A percentile compares a stretch with the other conserved stretches of the same genome.
phyloP scores from a whole-genome alignment of 1,139 yeast genomes.

The Meyerozyma elateridarum region DNA sequence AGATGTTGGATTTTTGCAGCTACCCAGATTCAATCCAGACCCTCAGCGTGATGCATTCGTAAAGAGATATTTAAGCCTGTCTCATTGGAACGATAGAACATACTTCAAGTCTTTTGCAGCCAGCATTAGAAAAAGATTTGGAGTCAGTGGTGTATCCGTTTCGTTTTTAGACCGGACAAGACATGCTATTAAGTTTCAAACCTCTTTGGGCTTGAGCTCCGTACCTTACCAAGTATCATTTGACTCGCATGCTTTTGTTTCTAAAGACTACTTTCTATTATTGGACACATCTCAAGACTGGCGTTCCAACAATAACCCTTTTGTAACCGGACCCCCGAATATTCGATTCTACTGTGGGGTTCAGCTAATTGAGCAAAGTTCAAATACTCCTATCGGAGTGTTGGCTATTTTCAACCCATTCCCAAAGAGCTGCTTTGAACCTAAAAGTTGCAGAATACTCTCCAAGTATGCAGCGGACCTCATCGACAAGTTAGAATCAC shows the following conservation, averaged over 20 bases:
- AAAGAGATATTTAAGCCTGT: conserved; percentile 31
- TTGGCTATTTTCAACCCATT: conserved; percentile 56
- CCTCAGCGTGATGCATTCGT: conserved; percentile 37
- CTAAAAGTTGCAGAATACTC: conserved; percentile 29
- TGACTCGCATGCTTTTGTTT: conserved; percentile 64
- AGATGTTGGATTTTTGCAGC: conserved; percentile 46
- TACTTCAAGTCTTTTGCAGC: conserved; percentile 36
- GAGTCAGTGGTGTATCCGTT: conserved; percentile 50
- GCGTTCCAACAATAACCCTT: conserved; percentile 58
- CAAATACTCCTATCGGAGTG: conserved; percentile 50
- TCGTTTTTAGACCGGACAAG: conserved; percentile 48
- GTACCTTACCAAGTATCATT: conserved; percentile 54
- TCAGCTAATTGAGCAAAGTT: conserved; percentile 38
- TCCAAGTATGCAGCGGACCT: conserved; percentile 37
- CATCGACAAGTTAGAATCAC: conserved; percentile 37
- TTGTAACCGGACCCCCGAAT: conserved; percentile 57
- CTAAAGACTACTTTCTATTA: conserved; percentile 48
- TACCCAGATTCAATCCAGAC: conserved; percentile 56
- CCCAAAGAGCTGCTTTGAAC: conserved; percentile 35
- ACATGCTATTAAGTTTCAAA: conserved; percentile 47
- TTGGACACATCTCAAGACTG: conserved; percentile 63
- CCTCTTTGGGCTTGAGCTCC: conserved; percentile 41
- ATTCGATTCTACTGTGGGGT: conserved; percentile 62
- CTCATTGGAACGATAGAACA: conserved; percentile 48
- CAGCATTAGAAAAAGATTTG: conserved; percentile 29